These are phyloP conservation scores for Myotisia sp. DNA, from an alignment of 2,329 filamentous ascomycete genomes.

Conservation along the genomic window DNA sequence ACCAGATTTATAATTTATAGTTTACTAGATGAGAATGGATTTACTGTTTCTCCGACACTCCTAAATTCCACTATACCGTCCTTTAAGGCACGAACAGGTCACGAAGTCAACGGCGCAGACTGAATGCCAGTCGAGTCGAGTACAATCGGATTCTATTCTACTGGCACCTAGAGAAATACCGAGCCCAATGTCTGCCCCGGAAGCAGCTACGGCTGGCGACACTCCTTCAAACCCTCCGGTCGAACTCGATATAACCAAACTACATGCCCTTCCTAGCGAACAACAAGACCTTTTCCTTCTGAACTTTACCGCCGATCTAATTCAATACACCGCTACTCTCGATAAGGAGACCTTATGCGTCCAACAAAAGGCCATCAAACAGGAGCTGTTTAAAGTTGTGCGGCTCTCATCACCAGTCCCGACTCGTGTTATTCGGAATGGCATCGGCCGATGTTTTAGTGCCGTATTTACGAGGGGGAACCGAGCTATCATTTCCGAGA, in stretches of 20 bases:
- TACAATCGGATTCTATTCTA: no score
- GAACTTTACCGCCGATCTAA: constrained; percentile 71
- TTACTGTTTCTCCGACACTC: no score
- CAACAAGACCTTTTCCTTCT: constrained; percentile 92
- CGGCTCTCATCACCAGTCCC: constrained; percentile 67
- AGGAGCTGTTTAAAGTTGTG: constrained; percentile 85
- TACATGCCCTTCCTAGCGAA: constrained; percentile 77
- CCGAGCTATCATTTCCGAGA: constrained; percentile 83
- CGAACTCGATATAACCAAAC: constrained; percentile 79
- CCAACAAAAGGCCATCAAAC: constrained; percentile 84
- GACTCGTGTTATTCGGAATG: constrained; percentile 78
- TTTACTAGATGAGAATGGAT: no score
- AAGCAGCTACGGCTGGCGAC: constrained; percentile 17
- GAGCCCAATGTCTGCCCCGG: constrained; percentile 27
- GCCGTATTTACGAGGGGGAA: constrained; percentile 75
- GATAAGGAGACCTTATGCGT: constrained; percentile 67
- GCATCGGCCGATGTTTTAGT: constrained; percentile 69
- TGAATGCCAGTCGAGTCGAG: no score
- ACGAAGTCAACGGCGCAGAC: no score
- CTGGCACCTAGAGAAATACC: neutral
- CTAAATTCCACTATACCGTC: no score
- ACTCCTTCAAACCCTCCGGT: constrained; percentile 23
- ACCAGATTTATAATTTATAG: no score
- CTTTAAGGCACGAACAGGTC: no score
- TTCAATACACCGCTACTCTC: constrained; percentile 60